Evolutionary conservation across 2,329 filamentous ascomycete species (phyloP), one percentile per base, ranked within the genome.

Genomic region (Aspergillus persii): DNA sequence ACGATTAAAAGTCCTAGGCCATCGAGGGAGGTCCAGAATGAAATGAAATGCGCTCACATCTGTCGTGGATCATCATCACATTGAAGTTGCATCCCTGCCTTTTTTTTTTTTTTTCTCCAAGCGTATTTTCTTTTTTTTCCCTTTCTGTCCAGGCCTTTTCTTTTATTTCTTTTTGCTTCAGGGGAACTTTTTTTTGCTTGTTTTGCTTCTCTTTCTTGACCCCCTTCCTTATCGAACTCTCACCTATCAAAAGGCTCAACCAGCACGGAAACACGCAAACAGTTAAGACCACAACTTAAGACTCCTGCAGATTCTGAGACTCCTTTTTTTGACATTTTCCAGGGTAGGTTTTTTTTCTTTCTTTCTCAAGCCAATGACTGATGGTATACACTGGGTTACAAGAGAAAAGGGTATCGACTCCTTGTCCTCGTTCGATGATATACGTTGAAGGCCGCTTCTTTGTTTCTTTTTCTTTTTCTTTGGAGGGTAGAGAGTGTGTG

Each of bases 21-120:
- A n/a, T 41, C 36, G 36, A 41, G 36, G 36, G 36, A 41, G 67
- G 64, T 68, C 72, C 68, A 65, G 65, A 66, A 66, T 64, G 65
- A 15, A 41, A 41, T 41, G 36, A 41, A 62, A 59, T 61, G 65
- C 61, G 58, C 66, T 68, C 66, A 67, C 67, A 67, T 69, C 69
- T 68, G 64, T 70, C 65, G 58, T 59, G 59, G 63, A 66, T 69
- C 58, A 61, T 61, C 57, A 56, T 60, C 56, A 57, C 36, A 52
- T 41, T 54, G 46, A 58, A 54, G 55, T 50, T 61, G 48, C 47
- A 48, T 64, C 63, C 65, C 36, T 64, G 59, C 61, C 63, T 62
- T 58, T 58, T 58, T 41, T 53, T 56, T 53, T 53, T 60, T 41
- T 62, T 62, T 53, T 57, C 61, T 58, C 57, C 18, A 23, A 23